Conservation (phyloP, 306 rosid species). For the Arachis hypogaea region DNA sequence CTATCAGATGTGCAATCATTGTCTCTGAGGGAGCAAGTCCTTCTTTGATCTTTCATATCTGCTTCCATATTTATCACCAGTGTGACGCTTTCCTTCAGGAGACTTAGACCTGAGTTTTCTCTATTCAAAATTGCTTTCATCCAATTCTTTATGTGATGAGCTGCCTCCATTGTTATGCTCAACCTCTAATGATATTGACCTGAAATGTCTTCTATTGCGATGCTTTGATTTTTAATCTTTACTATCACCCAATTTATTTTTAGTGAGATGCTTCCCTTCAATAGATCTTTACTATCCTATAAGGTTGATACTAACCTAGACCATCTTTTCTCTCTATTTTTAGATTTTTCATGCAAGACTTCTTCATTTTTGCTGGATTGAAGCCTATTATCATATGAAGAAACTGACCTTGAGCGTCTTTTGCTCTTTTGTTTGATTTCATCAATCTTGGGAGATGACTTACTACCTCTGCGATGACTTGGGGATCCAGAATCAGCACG, state of each 20-base stretch:
- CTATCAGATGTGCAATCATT: too few relatives aligned
- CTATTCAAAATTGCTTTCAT: too few relatives aligned
- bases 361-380: slow-evolving; percentile 54
- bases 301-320: slow-evolving; percentile 72
- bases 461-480: slow-evolving; percentile 53
- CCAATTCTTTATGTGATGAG: too few relatives aligned
- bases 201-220: slow-evolving; percentile 46
- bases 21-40: too few relatives aligned
- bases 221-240: slow-evolving; percentile 71
- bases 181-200: too few relatives aligned
- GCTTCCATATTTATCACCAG: too few relatives aligned
- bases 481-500: slow-evolving; percentile 72
- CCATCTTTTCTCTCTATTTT: slow-evolving; percentile 64
- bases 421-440: slow-evolving; percentile 52
- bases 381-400: slow-evolving; percentile 59
- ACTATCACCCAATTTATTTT: slow-evolving; percentile 55
- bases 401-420: slow-evolving; percentile 78
- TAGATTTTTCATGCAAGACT: slow-evolving; percentile 54
- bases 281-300: slow-evolving; percentile 55
- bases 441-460: slow-evolving; percentile 75
- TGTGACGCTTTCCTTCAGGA: too few relatives aligned
- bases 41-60: too few relatives aligned
- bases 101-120: too few relatives aligned
- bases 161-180: too few relatives aligned
- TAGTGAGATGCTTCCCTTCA: slow-evolving; percentile 56